These are phyloP conservation scores for Tuctoria greenei DNA, from an alignment of 176 grass and related monocot species.

Conservation along the genomic window DNA sequence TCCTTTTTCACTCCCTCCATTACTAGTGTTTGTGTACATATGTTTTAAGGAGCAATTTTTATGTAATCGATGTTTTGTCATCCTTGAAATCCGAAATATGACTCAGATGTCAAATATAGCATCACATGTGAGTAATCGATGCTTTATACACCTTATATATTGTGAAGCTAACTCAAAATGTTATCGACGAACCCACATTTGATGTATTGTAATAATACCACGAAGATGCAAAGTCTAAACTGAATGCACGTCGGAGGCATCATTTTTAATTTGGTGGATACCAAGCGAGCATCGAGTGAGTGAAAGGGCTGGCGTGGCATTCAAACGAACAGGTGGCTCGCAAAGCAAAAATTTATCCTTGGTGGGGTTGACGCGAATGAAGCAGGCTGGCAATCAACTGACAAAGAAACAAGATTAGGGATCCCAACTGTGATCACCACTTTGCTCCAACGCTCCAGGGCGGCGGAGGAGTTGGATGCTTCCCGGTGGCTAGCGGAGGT, in stretches of 20 bases:
- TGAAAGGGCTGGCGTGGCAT: background rate
- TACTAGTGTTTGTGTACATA: background rate
- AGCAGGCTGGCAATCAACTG: background rate
- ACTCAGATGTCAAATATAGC: background rate
- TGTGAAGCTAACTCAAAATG: background rate
- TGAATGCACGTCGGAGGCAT: background rate
- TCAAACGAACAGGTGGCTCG: background rate
- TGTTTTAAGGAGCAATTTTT: background rate
- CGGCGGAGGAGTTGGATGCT: background rate
- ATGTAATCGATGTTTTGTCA: background rate
- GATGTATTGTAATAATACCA: slow-evolving; percentile 11
- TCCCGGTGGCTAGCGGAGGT: background rate
- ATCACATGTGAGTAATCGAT: too few species aligned
- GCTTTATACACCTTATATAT: background rate
- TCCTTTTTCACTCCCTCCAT: too few species aligned
- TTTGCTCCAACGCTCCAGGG: background rate
- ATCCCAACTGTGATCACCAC: background rate
- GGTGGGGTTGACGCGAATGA: background rate
- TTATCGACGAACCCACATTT: slow-evolving; percentile 15
- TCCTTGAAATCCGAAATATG: background rate
- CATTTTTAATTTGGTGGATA: background rate
- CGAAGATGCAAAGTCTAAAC: background rate
- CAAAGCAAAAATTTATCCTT: background rate
- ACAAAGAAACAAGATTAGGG: background rate
- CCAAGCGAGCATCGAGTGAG: background rate